Percentiles rank a stretch among this genome's conserved stretches.
Conservation (phyloP, 345 rosid species). For the Hypericum androsaemum region DNA sequence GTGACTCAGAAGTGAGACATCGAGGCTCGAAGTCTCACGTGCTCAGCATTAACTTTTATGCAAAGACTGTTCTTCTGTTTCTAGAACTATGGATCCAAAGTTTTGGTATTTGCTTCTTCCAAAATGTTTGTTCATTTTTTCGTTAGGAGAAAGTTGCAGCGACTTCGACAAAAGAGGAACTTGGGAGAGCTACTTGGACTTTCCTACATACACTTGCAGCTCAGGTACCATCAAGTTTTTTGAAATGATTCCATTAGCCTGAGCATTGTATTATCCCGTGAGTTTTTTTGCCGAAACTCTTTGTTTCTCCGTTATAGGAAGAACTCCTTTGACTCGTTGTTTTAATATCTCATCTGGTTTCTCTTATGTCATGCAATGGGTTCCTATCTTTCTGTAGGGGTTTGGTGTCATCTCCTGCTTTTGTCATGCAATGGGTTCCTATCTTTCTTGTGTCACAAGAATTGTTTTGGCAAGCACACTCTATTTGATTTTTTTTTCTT, state of each 20-base stretch:
- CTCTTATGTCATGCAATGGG: too few species aligned
- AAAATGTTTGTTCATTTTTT: background rate
- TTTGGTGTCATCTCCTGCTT: too few species aligned
- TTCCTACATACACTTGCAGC: constrained; percentile 94
- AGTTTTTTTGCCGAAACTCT: background rate
- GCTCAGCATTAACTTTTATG: too few species aligned
- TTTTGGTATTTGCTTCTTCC: background rate
- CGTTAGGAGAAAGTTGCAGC: constrained; percentile 45
- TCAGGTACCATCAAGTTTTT: constrained; percentile 42
- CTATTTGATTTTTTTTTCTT: background rate
- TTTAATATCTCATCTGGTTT: too few species aligned
- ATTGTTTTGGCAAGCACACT: background rate
- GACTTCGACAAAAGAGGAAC: constrained; percentile 84
- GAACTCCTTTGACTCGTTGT: too few species aligned
- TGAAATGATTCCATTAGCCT: background rate
- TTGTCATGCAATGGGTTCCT: too few species aligned
- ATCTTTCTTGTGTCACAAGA: background rate
- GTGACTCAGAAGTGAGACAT: too few species aligned
- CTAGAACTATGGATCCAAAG: background rate
- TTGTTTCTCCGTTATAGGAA: background rate
- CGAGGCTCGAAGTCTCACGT: too few species aligned
- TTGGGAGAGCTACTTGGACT: constrained; percentile 93
- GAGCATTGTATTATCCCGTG: background rate
- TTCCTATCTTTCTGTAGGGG: too few species aligned
- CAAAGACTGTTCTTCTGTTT: too few species aligned